Evolutionary conservation across 1,139 yeast genomes (phyloP), one percentile per base, ranked within the genome.

Genomic region (Suhomyces panamericanus): DNA sequence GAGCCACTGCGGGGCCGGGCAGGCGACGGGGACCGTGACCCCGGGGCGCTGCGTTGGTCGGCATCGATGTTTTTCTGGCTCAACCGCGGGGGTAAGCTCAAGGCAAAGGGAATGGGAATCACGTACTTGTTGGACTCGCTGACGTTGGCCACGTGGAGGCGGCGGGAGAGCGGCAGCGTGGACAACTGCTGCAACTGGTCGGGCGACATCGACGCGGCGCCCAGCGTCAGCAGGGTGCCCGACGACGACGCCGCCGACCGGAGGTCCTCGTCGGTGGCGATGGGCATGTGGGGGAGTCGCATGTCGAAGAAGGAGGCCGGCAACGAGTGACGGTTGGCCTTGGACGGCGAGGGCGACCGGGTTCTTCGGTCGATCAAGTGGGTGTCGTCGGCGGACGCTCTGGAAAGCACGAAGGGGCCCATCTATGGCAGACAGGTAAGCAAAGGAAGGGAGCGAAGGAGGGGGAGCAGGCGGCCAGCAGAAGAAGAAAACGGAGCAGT

Each of bases 91-190:
- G 79, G 79, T 35, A 74, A 55, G 35, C 63, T 63, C 35, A 74
- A 56, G 4, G 75, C 66, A 52, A 73, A 71, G 6, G 79, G 79
- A 36, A 74, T 69, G 6, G 79, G 78, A 30, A 73, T 73, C 6
- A 67, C 69, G 48, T 73, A 69, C 43, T 62, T 61, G 37, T 59
- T 48, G 14, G 50, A 24, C 8, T 54, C 60, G 6, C 61, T 52
- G 20, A 57, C 47, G 24, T 63, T 58, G 44, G 61, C 55, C 32
- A 74, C 65, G 53, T 73, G 78, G 33, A 74, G 58, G 38, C 65
- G 62, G 38, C 60, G 66, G 6, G 76, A 67, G 3, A 67, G 48
- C 2, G 77, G 77, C 13, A 74, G 69, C 14, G 60, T 58, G 7
- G 75, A 64, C 26, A 73, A 57, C 38, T 53, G 57, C 47, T 58